phyloP scores from a whole-genome alignment of 441 rosid species.

The Syzygium malaccense region DNA sequence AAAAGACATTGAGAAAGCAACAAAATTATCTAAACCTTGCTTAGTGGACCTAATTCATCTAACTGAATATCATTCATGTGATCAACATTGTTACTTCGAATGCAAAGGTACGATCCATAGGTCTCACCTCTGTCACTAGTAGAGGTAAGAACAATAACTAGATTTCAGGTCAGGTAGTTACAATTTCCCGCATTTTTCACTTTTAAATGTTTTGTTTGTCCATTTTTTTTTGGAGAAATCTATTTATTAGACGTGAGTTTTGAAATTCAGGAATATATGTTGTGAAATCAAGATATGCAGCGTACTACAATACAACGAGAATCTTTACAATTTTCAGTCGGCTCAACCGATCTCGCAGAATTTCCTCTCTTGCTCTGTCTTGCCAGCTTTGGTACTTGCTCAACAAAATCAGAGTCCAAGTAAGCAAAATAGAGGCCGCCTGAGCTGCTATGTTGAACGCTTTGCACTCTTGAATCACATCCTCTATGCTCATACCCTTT shows the following conservation, averaged over 20 bases:
- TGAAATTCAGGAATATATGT: neutral
- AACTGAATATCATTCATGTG: neutral
- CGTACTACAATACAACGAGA: fast-evolving
- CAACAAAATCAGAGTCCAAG: neutral
- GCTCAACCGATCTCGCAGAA: neutral
- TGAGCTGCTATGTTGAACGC: neutral
- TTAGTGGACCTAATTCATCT: neutral
- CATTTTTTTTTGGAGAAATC: neutral
- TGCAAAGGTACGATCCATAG: neutral
- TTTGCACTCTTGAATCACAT: neutral
- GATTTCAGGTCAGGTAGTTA: neutral
- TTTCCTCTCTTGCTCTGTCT: neutral
- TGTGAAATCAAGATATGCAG: neutral
- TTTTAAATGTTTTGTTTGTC: neutral
- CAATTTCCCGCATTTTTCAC: neutral
- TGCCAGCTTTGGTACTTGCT: neutral
- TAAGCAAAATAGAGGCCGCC: neutral
- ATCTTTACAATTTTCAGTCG: neutral
- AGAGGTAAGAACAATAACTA: neutral
- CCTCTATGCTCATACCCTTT: neutral
- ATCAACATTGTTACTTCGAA: neutral
- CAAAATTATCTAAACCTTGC: neutral
- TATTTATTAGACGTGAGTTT: neutral
- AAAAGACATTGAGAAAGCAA: neutral
- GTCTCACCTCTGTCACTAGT: neutral